Base-by-base conservation (phyloP, 345 rosid genomes). In the Eucalyptus fibrosa region DNA sequence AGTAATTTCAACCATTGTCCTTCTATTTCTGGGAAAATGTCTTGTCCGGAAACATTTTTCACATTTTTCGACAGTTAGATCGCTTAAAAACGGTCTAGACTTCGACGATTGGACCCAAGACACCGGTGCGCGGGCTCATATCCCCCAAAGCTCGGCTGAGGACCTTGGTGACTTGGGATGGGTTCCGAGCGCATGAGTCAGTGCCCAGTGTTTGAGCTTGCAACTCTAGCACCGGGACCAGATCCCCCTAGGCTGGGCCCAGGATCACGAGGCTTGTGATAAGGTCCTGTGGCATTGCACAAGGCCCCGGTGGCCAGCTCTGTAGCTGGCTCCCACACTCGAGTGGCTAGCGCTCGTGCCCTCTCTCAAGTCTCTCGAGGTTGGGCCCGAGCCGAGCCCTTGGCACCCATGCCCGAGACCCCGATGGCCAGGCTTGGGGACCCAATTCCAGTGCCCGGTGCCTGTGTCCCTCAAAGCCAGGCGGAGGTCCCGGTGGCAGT, bases 81-180 rank as follows among this genome's bases (percentile, higher is more conserved):
- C 3, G 9, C 3, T 28, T 60, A 6, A 60, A 60, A 60, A 9
- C 6, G 2, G 62, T 56, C 62, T 23, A 23, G 69, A 28, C 7
- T 28, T 60, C 0, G 4, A 13, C 1, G 3, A 6, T 60, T 13
- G 17, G 32, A 60, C 17, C n/a, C 32, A 12, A 60, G 32, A 28
- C 16, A 28, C 69, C 1, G 7, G 14, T 60, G 8, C 4, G 13
- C 8, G 14, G 67, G 67, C 32, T 60, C 67, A 60, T 26, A 28
- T 28, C 32, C 16, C 17, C 7, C 3, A 1, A n/a, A n/a, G 19
- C 7, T 8, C 0, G 37, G 40, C 19, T n/a, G 37, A 7, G 37
- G 37, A 65, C 37, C 37, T 65, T 7, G 21, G 21, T 65, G 77
- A 32, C 32, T 65, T 14, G 37, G 37, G 19, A n/a, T 65, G 37